A percentile compares a stretch with the other conserved stretches of the same genome.
These are phyloP conservation scores for Penicillium nucicola DNA, from an alignment of 495 filamentous ascomycete genomes.

Conservation along the genomic window DNA sequence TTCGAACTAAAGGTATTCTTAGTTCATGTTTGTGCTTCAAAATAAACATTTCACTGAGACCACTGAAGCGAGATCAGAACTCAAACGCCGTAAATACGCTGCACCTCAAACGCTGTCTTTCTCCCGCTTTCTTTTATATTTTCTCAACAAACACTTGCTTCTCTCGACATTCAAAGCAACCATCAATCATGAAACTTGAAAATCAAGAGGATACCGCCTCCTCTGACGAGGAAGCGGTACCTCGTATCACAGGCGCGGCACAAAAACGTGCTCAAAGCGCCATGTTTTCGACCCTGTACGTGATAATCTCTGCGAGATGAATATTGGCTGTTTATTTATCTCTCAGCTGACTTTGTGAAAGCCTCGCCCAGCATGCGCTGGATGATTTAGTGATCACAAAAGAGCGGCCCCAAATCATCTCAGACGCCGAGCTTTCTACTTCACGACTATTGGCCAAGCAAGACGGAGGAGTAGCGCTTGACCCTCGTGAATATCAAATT, in stretches of 20 bases:
- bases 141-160: neutral
- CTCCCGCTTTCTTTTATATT: neutral
- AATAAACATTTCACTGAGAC: no score
- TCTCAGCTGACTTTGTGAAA: slow-evolving; percentile 20
- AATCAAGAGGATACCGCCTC: slow-evolving; percentile 9
- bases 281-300: slow-evolving; percentile 52
- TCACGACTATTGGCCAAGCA: slow-evolving; percentile 42
- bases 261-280: slow-evolving; percentile 41
- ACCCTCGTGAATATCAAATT: slow-evolving; percentile 85
- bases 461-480: slow-evolving; percentile 49
- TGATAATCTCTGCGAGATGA: neutral
- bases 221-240: slow-evolving; percentile 27
- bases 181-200: no score
- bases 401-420: slow-evolving; percentile 25
- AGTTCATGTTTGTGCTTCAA: no score
- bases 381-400: slow-evolving; percentile 13
- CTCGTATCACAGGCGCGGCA: slow-evolving; percentile 38
- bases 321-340: neutral
- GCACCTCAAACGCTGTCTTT: no score
- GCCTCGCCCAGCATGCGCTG: slow-evolving; percentile 40
- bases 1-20: no score
- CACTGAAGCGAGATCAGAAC: no score
- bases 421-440: slow-evolving; percentile 34
- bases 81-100: no score
- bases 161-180: neutral